These are phyloP conservation scores for Favolaschia claudopus DNA, from an alignment of 768 basidiomycete genomes.

Conservation along the genomic window DNA sequence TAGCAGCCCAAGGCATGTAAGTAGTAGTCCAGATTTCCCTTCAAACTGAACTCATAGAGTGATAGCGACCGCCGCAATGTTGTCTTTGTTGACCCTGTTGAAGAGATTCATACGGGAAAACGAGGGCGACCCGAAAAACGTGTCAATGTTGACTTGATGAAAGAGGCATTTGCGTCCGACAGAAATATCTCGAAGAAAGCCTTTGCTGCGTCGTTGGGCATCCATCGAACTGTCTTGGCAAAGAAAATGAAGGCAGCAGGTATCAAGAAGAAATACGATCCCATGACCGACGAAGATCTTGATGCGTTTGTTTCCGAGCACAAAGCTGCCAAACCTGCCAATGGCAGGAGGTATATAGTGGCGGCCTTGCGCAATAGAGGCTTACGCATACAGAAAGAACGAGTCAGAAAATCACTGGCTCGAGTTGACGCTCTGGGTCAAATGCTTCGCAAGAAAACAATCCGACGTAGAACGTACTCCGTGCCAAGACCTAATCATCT, in stretches of 20 bases:
- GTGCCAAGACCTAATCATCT: conserved; percentile 30
- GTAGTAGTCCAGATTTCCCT: background rate
- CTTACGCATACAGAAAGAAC: conserved; percentile 27
- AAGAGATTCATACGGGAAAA: background rate
- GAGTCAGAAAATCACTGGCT: conserved; percentile 24
- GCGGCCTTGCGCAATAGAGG: conserved; percentile 29
- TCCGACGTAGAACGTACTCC: conserved; percentile 23
- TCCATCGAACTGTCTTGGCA: background rate
- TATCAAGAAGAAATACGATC: background rate
- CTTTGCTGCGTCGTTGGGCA: background rate
- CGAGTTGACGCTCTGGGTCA: conserved; percentile 33
- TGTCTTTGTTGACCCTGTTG: background rate
- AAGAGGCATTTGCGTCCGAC: conserved; percentile 16
- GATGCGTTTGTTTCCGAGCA: conserved; percentile 10
- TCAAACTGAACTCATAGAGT: background rate
- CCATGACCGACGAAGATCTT: conserved; percentile 9
- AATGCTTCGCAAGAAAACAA: conserved; percentile 22
- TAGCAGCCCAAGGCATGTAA: conserved; percentile 3
- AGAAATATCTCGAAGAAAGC: conserved; percentile 8
- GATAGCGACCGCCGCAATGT: background rate
- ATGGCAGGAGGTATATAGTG: conserved; percentile 33
- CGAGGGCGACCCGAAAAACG: conserved; percentile 21
- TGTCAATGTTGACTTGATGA: conserved; percentile 9
- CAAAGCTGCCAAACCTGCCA: conserved; percentile 24
- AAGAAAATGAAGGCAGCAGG: conserved; percentile 1